Base-by-base conservation (phyloP, 2,329 filamentous ascomycete genomes). In the Talaromyces sp. region DNA sequence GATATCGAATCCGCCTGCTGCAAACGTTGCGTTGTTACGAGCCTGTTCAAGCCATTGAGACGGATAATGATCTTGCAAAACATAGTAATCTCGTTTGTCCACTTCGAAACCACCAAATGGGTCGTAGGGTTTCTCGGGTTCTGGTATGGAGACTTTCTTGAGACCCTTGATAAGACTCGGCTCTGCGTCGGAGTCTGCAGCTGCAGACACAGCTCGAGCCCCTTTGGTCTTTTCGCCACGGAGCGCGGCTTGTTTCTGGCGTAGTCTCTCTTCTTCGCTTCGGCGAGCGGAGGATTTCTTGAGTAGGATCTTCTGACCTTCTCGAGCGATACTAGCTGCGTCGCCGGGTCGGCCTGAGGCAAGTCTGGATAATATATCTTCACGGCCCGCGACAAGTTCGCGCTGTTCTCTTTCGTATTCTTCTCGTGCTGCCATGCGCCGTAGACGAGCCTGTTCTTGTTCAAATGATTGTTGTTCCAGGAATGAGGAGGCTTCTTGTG, bases 1-100 rank as follows among this genome's bases (percentile, higher is more conserved):
- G 43, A 93, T 78, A 66, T 87, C 86, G 74, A 95, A 97, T 0
- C 94, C 95, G 33, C 91, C 92, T 15, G 89, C 89, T 53, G 82
- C 77, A 68, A 88, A 85, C 45, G 82, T 79, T 2, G 81, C 75
- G 68, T 92, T 87, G 40, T 83, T 82, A 58, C 86, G 83, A 33
- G 86, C 82, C 22, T 78, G 78, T 45, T 88, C 85, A 55, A 95
- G 78, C 80, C 86, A 91, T 48, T 87, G 83, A 69, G 89, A 91
- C 41, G 86, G 83, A 72, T 97, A 96, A 41, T 81, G 77, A 52
- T 84, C 81, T 63, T 86, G 83, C 37, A 95, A 68, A 9, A 81
- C 78, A 68, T 90, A 93, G 65, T 92, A 87, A 64, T 87, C 80
- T 21, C 85, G 84, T 22, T 80, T 79, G 53, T 92, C 82, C 48